Conservation (phyloP, 345 rosid genomes). For the Abelmoschus esculentus region DNA sequence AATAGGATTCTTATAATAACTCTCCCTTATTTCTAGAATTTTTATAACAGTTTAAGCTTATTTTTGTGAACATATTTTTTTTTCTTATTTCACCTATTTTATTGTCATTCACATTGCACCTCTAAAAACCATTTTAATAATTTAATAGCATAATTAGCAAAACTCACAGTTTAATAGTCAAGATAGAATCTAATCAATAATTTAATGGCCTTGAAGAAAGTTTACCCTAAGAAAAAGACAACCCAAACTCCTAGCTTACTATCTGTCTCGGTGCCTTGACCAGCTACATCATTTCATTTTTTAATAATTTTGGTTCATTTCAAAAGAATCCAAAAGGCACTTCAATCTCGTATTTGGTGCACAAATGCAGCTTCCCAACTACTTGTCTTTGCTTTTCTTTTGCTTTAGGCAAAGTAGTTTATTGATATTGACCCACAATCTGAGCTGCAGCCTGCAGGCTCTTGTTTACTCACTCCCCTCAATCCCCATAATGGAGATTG, state of each 20-base stretch:
- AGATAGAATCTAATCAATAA: too few relatives aligned
- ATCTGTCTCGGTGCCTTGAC: too few relatives aligned
- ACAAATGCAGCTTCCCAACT: constrained; percentile 24
- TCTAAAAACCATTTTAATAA: too few relatives aligned
- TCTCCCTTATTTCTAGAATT: background rate
- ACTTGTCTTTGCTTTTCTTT: constrained; percentile 14
- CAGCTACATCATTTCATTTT: too few relatives aligned
- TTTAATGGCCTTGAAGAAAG: too few relatives aligned
- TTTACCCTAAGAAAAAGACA: too few relatives aligned
- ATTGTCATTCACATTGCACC: background rate
- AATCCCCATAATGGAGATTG: constrained; percentile 11
- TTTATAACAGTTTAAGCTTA: background rate
- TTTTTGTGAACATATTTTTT: background rate
- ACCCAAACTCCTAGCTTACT: too few relatives aligned
- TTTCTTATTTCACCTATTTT: background rate
- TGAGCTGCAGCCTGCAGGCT: background rate
- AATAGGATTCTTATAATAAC: constrained; percentile 21
- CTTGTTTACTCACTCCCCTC: constrained; percentile 4
- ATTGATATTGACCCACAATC: background rate
- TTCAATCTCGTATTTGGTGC: constrained; percentile 25
- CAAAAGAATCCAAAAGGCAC: background rate
- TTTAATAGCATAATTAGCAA: too few relatives aligned
- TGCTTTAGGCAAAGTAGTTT: constrained; percentile 18
- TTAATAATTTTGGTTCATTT: background rate
- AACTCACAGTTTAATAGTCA: too few relatives aligned